Base-by-base conservation (phyloP, 106 monocot species). In the Gastrodia elata region DNA sequence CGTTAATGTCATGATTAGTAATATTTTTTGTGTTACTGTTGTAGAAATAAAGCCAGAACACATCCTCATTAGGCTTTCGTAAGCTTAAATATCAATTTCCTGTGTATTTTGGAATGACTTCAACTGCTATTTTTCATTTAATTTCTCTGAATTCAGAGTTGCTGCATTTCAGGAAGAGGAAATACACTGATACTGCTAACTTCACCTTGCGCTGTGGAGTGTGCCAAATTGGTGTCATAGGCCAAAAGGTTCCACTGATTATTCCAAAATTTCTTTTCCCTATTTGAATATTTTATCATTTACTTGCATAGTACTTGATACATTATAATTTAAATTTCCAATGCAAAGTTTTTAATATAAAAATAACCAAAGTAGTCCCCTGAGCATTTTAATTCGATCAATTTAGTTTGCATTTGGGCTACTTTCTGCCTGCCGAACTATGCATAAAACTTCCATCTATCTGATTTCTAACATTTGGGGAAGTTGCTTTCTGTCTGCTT, bases 141-240 rank as follows among this genome's bases (percentile, higher is more conserved):
- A 24, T 69, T 39, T 38, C 26, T 38, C 40, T 69, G 22, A 40
- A 3, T 25, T 24, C 24, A 69, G 20, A 67, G 6, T 39, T 69
- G 40, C 38, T 69, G 39, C 69, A 69, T 70, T 71, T 52, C 64
- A 93, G 98, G 71, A 93, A 80, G 77, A 81, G 98, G 71, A 93
- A 82, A 44, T 99, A 79, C 71, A 99, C 98, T 2, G 87, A 99
- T 74, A 91, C 93, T 35, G 83, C 85, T 4, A 89, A 91, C 72
- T 99, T 99, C 85, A 93, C 91, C 16, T 81, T 99, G 76, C 82
- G 88, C 3, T 99, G 91, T 67, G 98, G 93, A 36, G 80, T 85
- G 16, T 99, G 98, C 85, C 93, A 93, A 76, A 82, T 85, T 76
- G 98, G 93, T 39, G 65, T 98, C 0, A 33, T 89, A 49, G 91